Evolutionary conservation across 306 rosid genomes (phyloP), one percentile per base, ranked within the genome.

Genomic region (Heteromeles arbutifolia): DNA sequence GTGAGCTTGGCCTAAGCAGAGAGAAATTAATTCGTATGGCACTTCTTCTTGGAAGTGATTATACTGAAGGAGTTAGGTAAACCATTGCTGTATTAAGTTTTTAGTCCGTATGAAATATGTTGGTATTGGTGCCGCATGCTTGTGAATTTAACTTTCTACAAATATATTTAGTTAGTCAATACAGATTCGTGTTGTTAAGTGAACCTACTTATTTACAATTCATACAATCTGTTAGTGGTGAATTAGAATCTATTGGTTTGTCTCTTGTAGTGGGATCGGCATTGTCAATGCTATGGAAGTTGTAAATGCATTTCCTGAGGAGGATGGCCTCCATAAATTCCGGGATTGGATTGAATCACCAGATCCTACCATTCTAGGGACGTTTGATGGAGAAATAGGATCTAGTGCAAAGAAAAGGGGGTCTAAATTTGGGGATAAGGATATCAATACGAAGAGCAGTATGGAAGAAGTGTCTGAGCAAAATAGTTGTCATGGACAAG

Each of bases 61-160:
- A 94, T 82, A 94, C 97, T 62, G 98, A 94, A 85, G 98, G 98
- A 75, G 81, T 94, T 75, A 94, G 98, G 98, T 94, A 79, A 71
- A 57, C 70, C 62, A 76, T 69, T 73, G 39, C 58, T 48, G 12
- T 15, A 13, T 22, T 32, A 61, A 61, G 65, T 57, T 72, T 41
- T 63, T 54, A 31, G 32, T 73, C 77, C 65, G 71, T 67, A 61
- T 41, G 75, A 61, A 70, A 25, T 14, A 52, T 84, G 26, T 82
- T 79, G 70, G 79, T 79, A 67, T 81, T 80, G 54, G 29, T 31
- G 43, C 41, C 34, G 32, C 64, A 56, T 50, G 64, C 31, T 76
- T 74, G 53, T 66, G 67, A 26, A 43, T 71, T 79, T 72, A 56
- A 64, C 62, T 9, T 56, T 54, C 24, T 5, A 15, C 1, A 72